Conservation (phyloP, 2,329 filamentous ascomycete genomes). For the Didymella keratinophila region DNA sequence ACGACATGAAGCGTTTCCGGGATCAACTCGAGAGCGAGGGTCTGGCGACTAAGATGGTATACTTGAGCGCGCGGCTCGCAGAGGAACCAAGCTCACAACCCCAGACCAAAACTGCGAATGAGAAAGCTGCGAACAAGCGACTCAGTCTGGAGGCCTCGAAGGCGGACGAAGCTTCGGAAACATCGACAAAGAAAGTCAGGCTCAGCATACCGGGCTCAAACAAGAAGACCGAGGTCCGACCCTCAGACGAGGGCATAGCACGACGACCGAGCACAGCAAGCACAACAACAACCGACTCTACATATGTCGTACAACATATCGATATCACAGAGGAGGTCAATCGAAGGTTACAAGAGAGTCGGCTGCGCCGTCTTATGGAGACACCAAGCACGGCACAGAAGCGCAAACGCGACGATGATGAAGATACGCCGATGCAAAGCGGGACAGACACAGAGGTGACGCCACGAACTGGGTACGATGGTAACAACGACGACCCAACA, state of each 20-base stretch:
- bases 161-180: conserved; percentile 3
- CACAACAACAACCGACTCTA: conserved; percentile 19
- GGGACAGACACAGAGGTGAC: conserved; percentile 28
- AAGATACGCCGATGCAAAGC: conserved; percentile 29
- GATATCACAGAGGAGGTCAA: conserved; percentile 48
- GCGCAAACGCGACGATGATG: conserved; percentile 42
- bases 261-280: conserved; percentile 28
- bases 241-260: conserved; percentile 25
- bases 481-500: conserved; percentile 17
- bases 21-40: conserved; percentile 41
- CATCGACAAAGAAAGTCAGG: conserved; percentile 14
- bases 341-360: conserved; percentile 38
- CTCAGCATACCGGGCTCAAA: conserved; percentile 21
- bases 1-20: conserved; percentile 46
- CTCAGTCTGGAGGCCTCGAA: conserved; percentile 41
- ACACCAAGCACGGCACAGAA: conserved; percentile 46
- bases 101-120: conserved; percentile 29
- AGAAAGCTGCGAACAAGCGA: conserved; percentile 36
- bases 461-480: conserved; percentile 25
- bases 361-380: conserved; percentile 43
- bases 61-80: neutral
- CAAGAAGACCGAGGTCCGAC: conserved; percentile 26
- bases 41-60: conserved; percentile 36
- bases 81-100: conserved; percentile 15
- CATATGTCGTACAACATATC: conserved; percentile 38